These are phyloP conservation scores for Hansfordia pulvinata DNA, from an alignment of 2,329 filamentous ascomycete genomes.

Conservation along the genomic window DNA sequence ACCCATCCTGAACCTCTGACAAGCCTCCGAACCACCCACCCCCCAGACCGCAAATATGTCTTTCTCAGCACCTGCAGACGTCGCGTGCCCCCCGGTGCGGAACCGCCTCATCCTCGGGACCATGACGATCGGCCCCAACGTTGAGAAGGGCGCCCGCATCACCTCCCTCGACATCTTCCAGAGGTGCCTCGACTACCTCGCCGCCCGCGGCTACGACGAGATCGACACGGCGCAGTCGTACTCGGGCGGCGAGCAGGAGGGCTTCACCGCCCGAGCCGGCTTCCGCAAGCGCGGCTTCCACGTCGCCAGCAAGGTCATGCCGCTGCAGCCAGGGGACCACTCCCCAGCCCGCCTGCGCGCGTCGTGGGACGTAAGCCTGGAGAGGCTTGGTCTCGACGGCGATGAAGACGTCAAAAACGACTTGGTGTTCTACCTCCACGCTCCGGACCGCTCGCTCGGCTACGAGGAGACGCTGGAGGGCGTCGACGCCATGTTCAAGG, in stretches of 20 bases:
- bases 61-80: too few relatives aligned
- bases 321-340: constrained; percentile 43
- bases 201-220: constrained; percentile 69
- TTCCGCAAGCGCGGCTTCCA: constrained; percentile 72
- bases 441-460: constrained; percentile 51
- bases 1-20: too few relatives aligned
- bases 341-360: constrained; percentile 48
- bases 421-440: constrained; percentile 71
- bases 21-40: too few relatives aligned
- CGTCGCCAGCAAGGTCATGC: constrained; percentile 71
- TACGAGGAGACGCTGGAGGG: constrained; percentile 71
- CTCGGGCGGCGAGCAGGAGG: constrained; percentile 60
- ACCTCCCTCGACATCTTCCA: constrained; percentile 55
- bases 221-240: constrained; percentile 75
- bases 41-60: too few relatives aligned
- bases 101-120: constrained; percentile 69
- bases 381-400: constrained; percentile 57
- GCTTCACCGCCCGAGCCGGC: constrained; percentile 57
- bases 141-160: constrained; percentile 56
- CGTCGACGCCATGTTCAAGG: constrained; percentile 69
- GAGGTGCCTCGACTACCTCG: constrained; percentile 59
- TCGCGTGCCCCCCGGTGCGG: too few relatives aligned
- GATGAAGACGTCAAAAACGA: too few relatives aligned
- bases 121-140: constrained; percentile 70
- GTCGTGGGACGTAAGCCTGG: constrained; percentile 53